A percentile compares a stretch with the other conserved stretches of the same genome.
Evolutionary conservation across 495 filamentous ascomycete genomes (phyloP).

Genomic region (Oleoguttula mirabilis): DNA sequence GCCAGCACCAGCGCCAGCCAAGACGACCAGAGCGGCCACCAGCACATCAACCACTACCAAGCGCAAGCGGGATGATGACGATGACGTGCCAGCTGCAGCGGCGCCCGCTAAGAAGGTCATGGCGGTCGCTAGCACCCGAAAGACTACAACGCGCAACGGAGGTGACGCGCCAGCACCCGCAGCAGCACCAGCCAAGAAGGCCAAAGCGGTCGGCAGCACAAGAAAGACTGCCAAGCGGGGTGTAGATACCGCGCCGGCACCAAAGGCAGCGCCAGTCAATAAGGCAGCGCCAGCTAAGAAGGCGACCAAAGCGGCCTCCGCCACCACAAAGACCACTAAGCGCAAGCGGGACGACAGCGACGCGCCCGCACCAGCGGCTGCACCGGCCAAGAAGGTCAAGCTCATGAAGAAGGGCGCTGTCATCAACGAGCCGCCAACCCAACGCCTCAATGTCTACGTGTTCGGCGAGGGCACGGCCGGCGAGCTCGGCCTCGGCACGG

Average conservation of each 20-base stretch:
- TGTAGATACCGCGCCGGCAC: constrained; percentile 4
- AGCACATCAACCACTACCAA: constrained; percentile 2
- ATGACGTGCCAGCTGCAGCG: neutral
- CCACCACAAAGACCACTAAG: constrained; percentile 2
- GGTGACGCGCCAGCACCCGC: too few relatives aligned
- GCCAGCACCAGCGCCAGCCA: neutral
- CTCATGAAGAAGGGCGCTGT: constrained; percentile 22
- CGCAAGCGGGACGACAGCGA: constrained; percentile 11
- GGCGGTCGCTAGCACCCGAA: too few relatives aligned
- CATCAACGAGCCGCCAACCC: constrained; percentile 30
- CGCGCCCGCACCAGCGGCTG: neutral
- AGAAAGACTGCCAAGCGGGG: constrained; percentile 4
- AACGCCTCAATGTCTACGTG: constrained; percentile 51
- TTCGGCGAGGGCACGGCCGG: constrained; percentile 57
- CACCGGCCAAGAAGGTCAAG: constrained; percentile 20
- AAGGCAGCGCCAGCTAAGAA: constrained; percentile 10
- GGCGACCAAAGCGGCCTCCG: constrained; percentile 4
- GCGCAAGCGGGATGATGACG: constrained; percentile 12
- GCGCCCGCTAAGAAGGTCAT: constrained; percentile 19
- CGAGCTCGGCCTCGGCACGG: constrained; percentile 54
- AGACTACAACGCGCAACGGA: too few relatives aligned
- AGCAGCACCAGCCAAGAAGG: neutral
- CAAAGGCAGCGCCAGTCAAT: constrained; percentile 4
- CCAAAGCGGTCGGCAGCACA: neutral
- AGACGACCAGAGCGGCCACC: constrained; percentile 1